Conservation (phyloP, 169 alveolate genomes). For the Cyclospora cayetanensis region DNA sequence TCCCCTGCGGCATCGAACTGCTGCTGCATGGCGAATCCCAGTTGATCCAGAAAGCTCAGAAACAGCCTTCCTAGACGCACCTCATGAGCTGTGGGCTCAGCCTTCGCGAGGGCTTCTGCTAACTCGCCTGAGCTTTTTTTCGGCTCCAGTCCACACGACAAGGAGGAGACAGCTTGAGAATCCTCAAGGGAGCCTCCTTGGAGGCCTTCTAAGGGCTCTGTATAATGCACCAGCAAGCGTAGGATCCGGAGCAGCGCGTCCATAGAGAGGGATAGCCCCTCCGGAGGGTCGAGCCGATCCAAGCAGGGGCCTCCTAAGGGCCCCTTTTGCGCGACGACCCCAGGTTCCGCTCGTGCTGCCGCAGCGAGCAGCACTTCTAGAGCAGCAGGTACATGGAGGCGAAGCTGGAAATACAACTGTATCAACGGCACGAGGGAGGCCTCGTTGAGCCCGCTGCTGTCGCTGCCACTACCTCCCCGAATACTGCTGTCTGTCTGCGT, state of each 20-base stretch:
- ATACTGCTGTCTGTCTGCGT: background rate
- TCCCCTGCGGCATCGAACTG: background rate
- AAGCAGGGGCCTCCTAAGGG: background rate
- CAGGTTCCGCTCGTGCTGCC: background rate
- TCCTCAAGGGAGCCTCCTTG: background rate
- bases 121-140: background rate
- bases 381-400: background rate
- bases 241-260: background rate
- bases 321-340: too few species aligned
- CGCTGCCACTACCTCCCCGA: background rate
- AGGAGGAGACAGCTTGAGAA: background rate
- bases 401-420: background rate
- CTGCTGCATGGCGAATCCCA: slow-evolving; percentile 24
- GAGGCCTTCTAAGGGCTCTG: slow-evolving; percentile 6
- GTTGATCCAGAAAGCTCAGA: background rate
- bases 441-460: background rate
- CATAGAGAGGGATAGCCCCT: slow-evolving; percentile 20
- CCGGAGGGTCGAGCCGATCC: background rate
- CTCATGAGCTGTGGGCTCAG: background rate
- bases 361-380: background rate
- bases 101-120: slow-evolving; percentile 11
- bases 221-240: background rate
- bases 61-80: background rate
- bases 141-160: background rate
- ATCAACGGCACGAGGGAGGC: slow-evolving; percentile 1